Evolutionary conservation across 2,329 filamentous ascomycete genomes (phyloP).

Genomic region (Apiospora aurea): DNA sequence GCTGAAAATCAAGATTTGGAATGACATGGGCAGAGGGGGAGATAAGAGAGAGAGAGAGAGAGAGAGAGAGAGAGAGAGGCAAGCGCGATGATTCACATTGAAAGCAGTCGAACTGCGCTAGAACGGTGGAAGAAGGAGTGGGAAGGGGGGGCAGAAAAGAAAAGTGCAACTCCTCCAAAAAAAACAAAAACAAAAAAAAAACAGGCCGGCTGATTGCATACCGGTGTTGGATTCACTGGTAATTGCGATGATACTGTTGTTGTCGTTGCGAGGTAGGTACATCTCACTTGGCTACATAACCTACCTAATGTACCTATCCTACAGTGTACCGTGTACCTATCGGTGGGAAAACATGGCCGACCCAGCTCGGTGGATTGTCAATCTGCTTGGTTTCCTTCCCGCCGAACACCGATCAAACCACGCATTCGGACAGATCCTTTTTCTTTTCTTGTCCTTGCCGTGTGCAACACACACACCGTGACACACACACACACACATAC

Average conservation of each 20-base stretch:
- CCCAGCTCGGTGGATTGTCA: constrained; percentile 15
- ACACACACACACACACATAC: neutral
- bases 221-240: no score
- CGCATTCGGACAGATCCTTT: constrained; percentile 17
- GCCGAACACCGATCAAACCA: constrained; percentile 11
- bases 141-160: neutral
- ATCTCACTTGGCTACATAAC: no score
- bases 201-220: neutral
- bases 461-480: constrained; percentile 14
- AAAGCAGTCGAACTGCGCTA: constrained; percentile 11
- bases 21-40: neutral
- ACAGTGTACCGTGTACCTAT: neutral
- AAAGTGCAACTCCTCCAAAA: neutral
- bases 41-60: neutral
- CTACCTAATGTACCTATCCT: no score
- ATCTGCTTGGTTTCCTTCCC: neutral
- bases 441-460: constrained; percentile 16
- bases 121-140: constrained; percentile 14
- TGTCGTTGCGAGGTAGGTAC: neutral
- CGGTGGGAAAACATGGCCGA: neutral
- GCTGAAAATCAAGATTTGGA: constrained; percentile 9
- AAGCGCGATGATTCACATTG: neutral
- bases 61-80: neutral
- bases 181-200: constrained; percentile 5
- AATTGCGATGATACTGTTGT: neutral